Evolutionary conservation across 2,329 filamentous ascomycete species (phyloP).

Genomic region (Pestalotiopsis sp.): DNA sequence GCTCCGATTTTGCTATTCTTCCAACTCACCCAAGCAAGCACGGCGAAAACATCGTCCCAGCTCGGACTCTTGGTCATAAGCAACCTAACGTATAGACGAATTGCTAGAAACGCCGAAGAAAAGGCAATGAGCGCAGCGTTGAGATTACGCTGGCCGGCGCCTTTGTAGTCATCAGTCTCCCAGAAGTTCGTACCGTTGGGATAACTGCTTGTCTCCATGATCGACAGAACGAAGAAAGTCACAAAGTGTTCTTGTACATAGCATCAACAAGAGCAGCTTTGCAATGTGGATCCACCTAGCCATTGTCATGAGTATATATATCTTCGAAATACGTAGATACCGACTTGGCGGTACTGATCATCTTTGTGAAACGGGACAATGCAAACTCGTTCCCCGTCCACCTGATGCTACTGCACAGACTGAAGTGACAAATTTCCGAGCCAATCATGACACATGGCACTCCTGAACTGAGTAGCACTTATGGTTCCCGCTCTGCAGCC

Average conservation of each 20-base stretch:
- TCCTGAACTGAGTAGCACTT: background rate
- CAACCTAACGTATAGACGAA: background rate
- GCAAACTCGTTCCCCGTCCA: background rate
- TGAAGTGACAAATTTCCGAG: background rate
- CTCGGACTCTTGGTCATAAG: background rate
- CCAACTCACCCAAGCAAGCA: background rate
- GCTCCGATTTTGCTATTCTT: too few relatives aligned
- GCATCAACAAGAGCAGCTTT: background rate
- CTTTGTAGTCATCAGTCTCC: constrained; percentile 1
- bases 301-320: background rate
- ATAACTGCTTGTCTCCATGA: background rate
- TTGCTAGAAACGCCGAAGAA: background rate
- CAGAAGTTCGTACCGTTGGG: background rate
- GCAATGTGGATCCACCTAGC: background rate
- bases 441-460: background rate
- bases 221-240: background rate
- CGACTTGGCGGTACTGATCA: background rate
- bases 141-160: background rate
- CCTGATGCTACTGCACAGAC: background rate
- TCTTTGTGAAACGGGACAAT: background rate
- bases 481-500: background rate
- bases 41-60: background rate
- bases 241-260: background rate
- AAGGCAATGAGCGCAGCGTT: background rate
- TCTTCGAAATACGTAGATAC: background rate